phyloP scores from a whole-genome alignment of 2,329 filamentous ascomycete genomes.

The Cadophora luteo-olivacea region DNA sequence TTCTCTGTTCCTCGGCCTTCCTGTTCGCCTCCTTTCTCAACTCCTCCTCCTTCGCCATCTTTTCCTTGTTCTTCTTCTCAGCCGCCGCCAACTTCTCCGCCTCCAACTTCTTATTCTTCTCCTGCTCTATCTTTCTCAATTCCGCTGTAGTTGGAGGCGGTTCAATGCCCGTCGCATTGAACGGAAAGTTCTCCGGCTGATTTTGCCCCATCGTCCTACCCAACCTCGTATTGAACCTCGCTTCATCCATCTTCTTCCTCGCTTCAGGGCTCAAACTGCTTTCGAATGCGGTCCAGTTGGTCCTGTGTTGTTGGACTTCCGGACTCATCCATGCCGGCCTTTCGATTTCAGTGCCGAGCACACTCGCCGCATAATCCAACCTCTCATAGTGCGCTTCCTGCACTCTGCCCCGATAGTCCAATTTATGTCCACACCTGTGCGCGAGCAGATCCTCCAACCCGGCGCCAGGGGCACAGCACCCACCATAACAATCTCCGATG shows the following conservation, averaged over 20 bases:
- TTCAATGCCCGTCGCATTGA: slow-evolving; percentile 6
- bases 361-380: slow-evolving; percentile 10
- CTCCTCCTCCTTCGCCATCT: not conserved
- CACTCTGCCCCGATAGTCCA: slow-evolving; percentile 16
- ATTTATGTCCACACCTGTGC: slow-evolving; percentile 21
- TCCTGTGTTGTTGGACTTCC: not conserved
- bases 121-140: slow-evolving; percentile 2
- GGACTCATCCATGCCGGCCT: slow-evolving; percentile 7
- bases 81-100: not conserved
- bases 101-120: not conserved
- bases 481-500: slow-evolving; percentile 24
- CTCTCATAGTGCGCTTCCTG: slow-evolving; percentile 1
- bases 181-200: not conserved
- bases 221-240: not conserved
- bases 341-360: not conserved
- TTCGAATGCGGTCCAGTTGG: slow-evolving; percentile 8
- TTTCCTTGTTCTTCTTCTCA: not conserved
- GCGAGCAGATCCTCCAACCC: slow-evolving; percentile 1
- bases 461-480: slow-evolving; percentile 22
- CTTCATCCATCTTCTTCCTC: not conserved
- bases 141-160: not conserved
- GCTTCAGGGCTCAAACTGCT: not conserved
- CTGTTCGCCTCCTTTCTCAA: not conserved
- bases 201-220: slow-evolving; percentile 16
- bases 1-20: not conserved